Base-by-base conservation (phyloP, 495 filamentous ascomycete species). In the Ramalina intermedia region DNA sequence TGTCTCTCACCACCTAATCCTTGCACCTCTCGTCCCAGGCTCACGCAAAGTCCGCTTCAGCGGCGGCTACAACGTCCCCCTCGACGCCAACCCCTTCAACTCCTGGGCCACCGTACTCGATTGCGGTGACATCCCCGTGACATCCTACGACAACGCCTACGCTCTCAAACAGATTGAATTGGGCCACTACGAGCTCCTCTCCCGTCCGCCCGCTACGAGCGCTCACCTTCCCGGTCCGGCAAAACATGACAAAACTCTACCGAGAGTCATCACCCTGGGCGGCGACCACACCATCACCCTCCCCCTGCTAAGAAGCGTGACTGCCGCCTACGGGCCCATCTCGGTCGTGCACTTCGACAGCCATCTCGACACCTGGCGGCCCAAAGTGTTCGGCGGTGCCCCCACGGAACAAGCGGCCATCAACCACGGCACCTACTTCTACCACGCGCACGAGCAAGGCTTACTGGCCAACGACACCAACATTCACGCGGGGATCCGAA, bases 361-460 rank as follows among this genome's bases (percentile, higher is more conserved):
- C 24, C 82, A 87, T 58, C 68, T 87, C 26, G 78, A 81, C 51
- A 75, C 78, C 13, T 81, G 78, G 77, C 70, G 68, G 43, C 78
- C 77, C 9, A 82, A 84, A 53, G 86, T 90, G 37, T 82, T 82
- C 54, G 79, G 79, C 37, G 78, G 78, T 16, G 70, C 78, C 2
- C 78, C 78, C n/a, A 72, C 66, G 46, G 49, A 72, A 20, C 69
- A 75, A 61, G 83, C 87, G 18, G 70, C 74, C 27, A 72, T 93
- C 48, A 93, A 93, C 59, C 87, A 94, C 64, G 87, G 87, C 5
- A 91, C 87, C 3, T 85, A 84, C 62, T 85, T 84, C 65, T 86
- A 78, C 57, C 79, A 81, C 54, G 74, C 76, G 3, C 66, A 79
- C 1, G 68, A 72, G 55, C 74, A 90, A 67, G 86, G 85, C 0